Evolutionary conservation across 2,329 filamentous ascomycete genomes (phyloP), one percentile per base, ranked within the genome.

Genomic region (Dactylellina sp.): DNA sequence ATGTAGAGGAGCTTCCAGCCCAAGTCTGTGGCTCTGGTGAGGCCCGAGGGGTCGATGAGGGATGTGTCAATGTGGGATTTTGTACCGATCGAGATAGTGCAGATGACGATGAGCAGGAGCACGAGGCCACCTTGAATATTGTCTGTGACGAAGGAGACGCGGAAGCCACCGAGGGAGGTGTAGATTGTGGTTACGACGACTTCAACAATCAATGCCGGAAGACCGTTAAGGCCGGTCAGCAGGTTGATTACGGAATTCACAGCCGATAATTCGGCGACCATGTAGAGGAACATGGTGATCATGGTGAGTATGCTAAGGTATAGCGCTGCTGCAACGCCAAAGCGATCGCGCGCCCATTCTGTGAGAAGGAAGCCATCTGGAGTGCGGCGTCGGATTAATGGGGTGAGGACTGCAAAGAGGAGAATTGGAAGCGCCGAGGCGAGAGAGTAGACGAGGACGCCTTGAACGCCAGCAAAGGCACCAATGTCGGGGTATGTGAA

Each of bases 1-100:
- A 95, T 94, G 82, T 94, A 95, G 37, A 95, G 83, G 12, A 95
- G 86, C 81, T 95, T 91, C 91, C 92, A 95, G 63, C 92, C 92
- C 0, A 95, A 84, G 1, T 92, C 84, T 65, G 83, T 90, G 3
- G 89, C 78, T 47, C 92, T 84, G n/a, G 89, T 86, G 24, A 92
- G 85, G 7, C 88, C 88, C 0, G 91, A 93, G 3, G 86, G 82
- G 0, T 87, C 86, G 77, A 95, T 88, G 11, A 92, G 84, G 39
- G 85, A 85, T 28, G 84, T 86, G 79, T 93, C 86, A 76, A 95
- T 90, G 28, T 91, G 82, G 3, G 89, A 90, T 81, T 91, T 87
- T 40, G 87, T 89, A 39, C 91, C 91, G 56, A 95, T 87, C n/a
- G 90, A 87, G 78, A 94, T 89, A 64, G 90, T 87, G 49, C 89